Evolutionary conservation across 2,329 filamentous ascomycete species (phyloP), one percentile per base, ranked within the genome.

Genomic region (Xylariomycetidae sp.): DNA sequence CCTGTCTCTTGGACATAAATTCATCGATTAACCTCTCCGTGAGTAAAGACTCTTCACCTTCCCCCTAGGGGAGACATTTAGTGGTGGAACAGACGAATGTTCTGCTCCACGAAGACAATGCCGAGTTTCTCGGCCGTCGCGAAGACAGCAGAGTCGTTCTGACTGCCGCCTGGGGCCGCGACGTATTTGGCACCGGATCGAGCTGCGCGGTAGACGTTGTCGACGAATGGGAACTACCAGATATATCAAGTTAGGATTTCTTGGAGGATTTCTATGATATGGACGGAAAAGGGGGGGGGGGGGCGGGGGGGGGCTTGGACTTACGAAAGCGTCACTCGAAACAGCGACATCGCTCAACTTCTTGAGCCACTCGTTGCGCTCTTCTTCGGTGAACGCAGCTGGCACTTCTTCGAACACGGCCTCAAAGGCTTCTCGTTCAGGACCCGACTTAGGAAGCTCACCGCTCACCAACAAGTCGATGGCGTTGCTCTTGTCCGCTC

Each of bases 51-150:
- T 17, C 34, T n/a, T 31, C 15, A 33, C 12, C 31, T 29, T 15
- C 26, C 11, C 12, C 3, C 26, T n/a, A n/a, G n/a, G n/a, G n/a
- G n/a, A n/a, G n/a, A n/a, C n/a, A n/a, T 31, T 61, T 83, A 97
- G 67, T 97, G 90, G 65, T 96, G 90, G 81, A 97, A 97, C 46
- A 97, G 74, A 50, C 92, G 80, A 39, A 85, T 83, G 59, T 84
- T 88, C 73, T 98, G 92, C 74, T 98, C 88, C 23, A 97, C 85
- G 64, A 97, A 96, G 27, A 84, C 88, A 53, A 97, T 94, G 35
- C 83, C 85, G 45, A 94, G 71, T 69, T 90, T 88, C 70, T 95
- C 88, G 5, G 89, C 88, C 9, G 89, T 94, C 59, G 88, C 82
- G 51, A 95, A 86, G 28, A 92, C 87, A 31, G 81, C 75, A 37